phyloP scores from a whole-genome alignment of 164 flowering plant genomes.

The Stephania japonica region DNA sequence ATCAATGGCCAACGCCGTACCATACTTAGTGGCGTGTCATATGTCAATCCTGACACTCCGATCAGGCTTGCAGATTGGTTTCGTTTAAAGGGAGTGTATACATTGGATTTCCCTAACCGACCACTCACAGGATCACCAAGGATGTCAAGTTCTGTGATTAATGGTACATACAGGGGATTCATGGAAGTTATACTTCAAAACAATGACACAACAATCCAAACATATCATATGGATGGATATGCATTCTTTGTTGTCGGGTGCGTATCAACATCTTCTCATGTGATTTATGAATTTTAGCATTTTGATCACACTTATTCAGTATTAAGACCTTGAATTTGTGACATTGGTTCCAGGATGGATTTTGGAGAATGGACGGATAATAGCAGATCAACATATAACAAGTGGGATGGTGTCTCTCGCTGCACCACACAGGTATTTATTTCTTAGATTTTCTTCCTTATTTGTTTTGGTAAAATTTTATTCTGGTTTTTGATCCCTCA shows the following conservation, averaged over 20 bases:
- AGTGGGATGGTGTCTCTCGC: conserved; percentile 83
- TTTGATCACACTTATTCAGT: neutral
- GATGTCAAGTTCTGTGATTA: conserved; percentile 68
- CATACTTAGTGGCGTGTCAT: conserved; percentile 77
- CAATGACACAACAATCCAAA: conserved; percentile 78
- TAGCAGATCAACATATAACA: conserved; percentile 59
- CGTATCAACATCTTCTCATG: neutral
- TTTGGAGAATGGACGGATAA: conserved; percentile 76
- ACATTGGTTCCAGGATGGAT: conserved; percentile 56
- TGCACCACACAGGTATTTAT: conserved; percentile 64
- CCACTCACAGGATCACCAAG: conserved; percentile 61
- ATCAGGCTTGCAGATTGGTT: conserved; percentile 72
- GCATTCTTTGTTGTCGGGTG: conserved; percentile 96
- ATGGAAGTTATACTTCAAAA: conserved; percentile 87
- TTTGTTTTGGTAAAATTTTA: neutral
- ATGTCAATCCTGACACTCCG: conserved; percentile 68
- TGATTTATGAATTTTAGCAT: conserved; percentile 3
- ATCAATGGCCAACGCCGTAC: conserved; percentile 59
- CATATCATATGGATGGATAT: conserved; percentile 91
- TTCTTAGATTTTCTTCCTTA: neutral
- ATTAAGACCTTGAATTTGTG: neutral
- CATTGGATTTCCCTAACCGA: conserved; percentile 71
- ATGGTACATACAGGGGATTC: conserved; percentile 86
- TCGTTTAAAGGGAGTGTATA: conserved; percentile 64
- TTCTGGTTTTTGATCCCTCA: neutral